Evolutionary conservation across 805 yeast species (phyloP).

Genomic region (Wickerhamiella kazuoi): DNA sequence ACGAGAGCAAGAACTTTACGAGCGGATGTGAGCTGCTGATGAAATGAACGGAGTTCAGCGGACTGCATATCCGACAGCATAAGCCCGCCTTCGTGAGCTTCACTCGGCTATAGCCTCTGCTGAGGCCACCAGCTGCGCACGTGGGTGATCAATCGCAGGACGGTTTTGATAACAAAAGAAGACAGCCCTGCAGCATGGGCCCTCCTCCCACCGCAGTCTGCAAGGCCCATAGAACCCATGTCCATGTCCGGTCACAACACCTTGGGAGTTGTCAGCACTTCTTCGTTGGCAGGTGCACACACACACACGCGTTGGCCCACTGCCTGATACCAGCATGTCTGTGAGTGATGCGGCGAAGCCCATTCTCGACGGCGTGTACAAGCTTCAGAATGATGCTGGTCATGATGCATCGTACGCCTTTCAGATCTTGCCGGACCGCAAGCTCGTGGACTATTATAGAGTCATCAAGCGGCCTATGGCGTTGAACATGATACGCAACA

Average conservation of each 20-base stretch:
- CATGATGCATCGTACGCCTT: conserved; percentile 37
- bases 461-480: conserved; percentile 69
- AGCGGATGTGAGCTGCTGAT: conserved; percentile 18
- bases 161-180: no score
- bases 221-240: no score
- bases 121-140: no score
- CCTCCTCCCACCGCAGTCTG: no score
- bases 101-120: no score
- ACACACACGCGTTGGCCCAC: no score
- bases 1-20: conserved; percentile 30
- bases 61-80: conserved; percentile 5
- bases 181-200: no score
- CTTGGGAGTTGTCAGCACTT: no score
- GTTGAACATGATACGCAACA: conserved; percentile 44
- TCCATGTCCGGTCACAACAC: no score
- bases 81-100: no score
- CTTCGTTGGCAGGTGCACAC: no score
- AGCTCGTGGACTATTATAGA: conserved; percentile 63
- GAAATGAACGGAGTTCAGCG: conserved; percentile 20
- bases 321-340: neutral
- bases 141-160: no score
- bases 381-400: conserved; percentile 22
- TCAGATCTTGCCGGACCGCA: conserved; percentile 55
- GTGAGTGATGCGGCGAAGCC: conserved; percentile 7
- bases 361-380: conserved; percentile 19